phyloP scores from a whole-genome alignment of 768 basidiomycete genomes.

The Leccinum incarnatum region DNA sequence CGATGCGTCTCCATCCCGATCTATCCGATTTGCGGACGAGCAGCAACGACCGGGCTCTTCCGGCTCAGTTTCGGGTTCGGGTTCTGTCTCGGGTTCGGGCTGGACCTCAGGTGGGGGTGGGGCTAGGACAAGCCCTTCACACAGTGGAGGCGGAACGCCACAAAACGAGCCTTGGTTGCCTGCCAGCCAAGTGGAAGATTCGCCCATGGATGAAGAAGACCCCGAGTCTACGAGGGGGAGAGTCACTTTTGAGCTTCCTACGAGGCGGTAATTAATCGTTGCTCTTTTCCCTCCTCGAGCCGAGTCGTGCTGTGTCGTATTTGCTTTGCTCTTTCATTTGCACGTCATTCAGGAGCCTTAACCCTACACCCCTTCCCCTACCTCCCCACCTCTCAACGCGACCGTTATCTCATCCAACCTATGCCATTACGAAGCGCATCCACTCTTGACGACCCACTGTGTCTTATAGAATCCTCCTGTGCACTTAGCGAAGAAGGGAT shows the following conservation, averaged over 20 bases:
- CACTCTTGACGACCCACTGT: background rate
- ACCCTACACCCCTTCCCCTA: background rate
- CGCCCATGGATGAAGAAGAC: constrained; percentile 12
- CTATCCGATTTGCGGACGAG: constrained; percentile 46
- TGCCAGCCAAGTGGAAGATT: constrained; percentile 8
- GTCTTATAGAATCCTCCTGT: background rate
- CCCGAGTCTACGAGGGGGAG: constrained; percentile 13
- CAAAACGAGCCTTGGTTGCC: constrained; percentile 22
- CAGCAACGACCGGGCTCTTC: constrained; percentile 15
- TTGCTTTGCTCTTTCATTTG: background rate
- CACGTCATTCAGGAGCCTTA: background rate
- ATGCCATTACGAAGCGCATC: background rate
- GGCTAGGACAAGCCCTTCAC: constrained; percentile 17
- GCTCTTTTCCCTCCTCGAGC: background rate
- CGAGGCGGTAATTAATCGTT: constrained; percentile 5
- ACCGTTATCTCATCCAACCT: background rate
- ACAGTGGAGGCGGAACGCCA: constrained; percentile 3
- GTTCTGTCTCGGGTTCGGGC: background rate
- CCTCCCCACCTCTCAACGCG: background rate
- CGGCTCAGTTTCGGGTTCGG: background rate
- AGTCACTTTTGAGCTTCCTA: constrained; percentile 21
- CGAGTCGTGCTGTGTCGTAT: background rate
- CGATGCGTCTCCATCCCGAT: constrained; percentile 46
- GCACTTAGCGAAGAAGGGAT: background rate
- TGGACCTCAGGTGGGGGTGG: background rate